Percentiles rank a stretch among this genome's conserved stretches.
Conservation (phyloP, 2,329 filamentous ascomycete genomes). For the Fusarium liriodendri region DNA sequence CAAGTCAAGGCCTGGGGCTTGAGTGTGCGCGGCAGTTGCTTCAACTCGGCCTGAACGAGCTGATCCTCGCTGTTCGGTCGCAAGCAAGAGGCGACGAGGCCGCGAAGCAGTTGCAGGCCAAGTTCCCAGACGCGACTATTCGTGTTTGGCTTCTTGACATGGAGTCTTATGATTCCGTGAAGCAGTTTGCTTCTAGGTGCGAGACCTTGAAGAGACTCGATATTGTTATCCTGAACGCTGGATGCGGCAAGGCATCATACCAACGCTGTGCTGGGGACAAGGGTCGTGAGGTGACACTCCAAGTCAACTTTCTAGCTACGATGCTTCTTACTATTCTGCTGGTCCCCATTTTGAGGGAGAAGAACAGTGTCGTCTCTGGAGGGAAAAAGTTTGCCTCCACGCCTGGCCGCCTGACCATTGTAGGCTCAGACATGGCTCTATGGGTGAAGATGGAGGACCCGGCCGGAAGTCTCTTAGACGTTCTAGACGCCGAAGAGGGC, state of each 20-base stretch:
- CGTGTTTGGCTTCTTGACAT: slow-evolving; percentile 20
- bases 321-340: slow-evolving; percentile 4
- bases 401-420: slow-evolving; percentile 42
- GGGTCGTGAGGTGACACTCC: background rate
- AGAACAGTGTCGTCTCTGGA: slow-evolving; percentile 18
- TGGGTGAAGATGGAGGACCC: slow-evolving; percentile 30
- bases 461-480: background rate
- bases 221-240: background rate
- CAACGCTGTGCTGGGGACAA: background rate
- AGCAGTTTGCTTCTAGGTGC: background rate
- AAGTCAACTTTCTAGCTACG: slow-evolving; percentile 7
- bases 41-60: background rate
- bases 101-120: background rate
- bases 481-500: background rate
- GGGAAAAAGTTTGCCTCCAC: slow-evolving; percentile 12
- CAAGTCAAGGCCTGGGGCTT: slow-evolving; percentile 57
- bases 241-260: background rate
- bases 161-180: slow-evolving; percentile 7
- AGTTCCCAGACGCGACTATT: slow-evolving; percentile 9
- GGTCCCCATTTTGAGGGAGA: background rate
- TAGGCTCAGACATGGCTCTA: slow-evolving; percentile 43
- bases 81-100: background rate
- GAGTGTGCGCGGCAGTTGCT: slow-evolving; percentile 51
- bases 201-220: background rate
- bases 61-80: background rate